These are phyloP conservation scores for Xerocomus spinulosus DNA, from an alignment of 768 basidiomycete species.

Conservation along the genomic window DNA sequence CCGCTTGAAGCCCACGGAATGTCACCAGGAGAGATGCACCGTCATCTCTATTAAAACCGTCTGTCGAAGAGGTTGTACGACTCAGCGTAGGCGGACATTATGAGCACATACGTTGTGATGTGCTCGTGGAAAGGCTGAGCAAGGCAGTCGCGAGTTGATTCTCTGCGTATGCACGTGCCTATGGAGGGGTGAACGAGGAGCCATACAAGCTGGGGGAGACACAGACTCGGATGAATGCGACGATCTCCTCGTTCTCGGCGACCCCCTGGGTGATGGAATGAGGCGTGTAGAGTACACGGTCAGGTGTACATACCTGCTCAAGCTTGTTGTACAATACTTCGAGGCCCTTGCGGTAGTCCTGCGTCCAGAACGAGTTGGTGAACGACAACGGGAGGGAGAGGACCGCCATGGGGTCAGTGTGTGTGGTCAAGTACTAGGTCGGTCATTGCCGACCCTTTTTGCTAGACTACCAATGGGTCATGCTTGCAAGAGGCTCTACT, in stretches of 20 bases:
- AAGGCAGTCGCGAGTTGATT: slow-evolving; percentile 57
- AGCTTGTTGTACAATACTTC: slow-evolving; percentile 73
- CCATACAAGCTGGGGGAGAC: not conserved
- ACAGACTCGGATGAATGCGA: slow-evolving; percentile 76
- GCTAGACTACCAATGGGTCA: slow-evolving; percentile 45
- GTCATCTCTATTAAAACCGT: slow-evolving; percentile 74
- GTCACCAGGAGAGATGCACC: slow-evolving; percentile 78
- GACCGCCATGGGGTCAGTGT: slow-evolving; percentile 62
- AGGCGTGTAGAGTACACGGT: slow-evolving; percentile 2
- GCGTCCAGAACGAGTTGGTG: slow-evolving; percentile 92
- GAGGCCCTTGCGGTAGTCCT: slow-evolving; percentile 82
- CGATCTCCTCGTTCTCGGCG: slow-evolving; percentile 78
- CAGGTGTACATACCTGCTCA: slow-evolving; percentile 54
- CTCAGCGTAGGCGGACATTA: not conserved
- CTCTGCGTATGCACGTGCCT: slow-evolving; percentile 76
- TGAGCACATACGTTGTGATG: slow-evolving; percentile 42
- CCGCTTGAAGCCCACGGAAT: slow-evolving; percentile 75
- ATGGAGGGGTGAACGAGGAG: slow-evolving; percentile 9
- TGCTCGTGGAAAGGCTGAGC: slow-evolving; percentile 45
- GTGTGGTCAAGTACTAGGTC: slow-evolving; percentile 17
- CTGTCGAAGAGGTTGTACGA: slow-evolving; percentile 34
- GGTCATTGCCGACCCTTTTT: slow-evolving; percentile 27
- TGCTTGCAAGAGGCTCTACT: slow-evolving; percentile 51
- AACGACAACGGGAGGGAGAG: slow-evolving; percentile 86
- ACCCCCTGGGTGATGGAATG: slow-evolving; percentile 52